Conservation (phyloP, 768 basidiomycete genomes). For the Mrakia hoshinonis region DNA sequence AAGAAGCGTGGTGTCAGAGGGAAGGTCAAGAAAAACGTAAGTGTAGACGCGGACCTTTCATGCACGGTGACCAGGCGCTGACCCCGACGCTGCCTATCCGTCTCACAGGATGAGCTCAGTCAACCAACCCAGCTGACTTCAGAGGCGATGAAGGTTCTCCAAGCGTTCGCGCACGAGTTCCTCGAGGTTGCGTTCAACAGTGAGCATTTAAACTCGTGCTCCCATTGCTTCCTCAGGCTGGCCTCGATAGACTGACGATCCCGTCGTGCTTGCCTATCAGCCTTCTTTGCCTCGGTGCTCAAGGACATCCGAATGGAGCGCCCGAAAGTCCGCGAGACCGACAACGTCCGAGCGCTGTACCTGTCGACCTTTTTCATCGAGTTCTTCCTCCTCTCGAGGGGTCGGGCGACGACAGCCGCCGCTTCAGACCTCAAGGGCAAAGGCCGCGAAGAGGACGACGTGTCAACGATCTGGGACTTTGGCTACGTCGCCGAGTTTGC, state of each 20-base stretch:
- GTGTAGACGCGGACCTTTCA: neutral
- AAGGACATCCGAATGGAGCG: conserved; percentile 91
- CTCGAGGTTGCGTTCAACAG: conserved; percentile 80
- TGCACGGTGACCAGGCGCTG: neutral
- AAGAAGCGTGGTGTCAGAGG: conserved; percentile 47
- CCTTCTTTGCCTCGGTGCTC: conserved; percentile 73
- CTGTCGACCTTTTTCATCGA: conserved; percentile 86
- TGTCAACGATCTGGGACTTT: conserved; percentile 10
- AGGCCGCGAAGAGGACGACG: neutral
- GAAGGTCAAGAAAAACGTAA: conserved; percentile 47
- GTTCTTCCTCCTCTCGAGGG: conserved; percentile 61
- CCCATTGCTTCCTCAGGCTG: too few species aligned
- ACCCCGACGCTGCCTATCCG: neutral
- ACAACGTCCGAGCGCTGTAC: conserved; percentile 78
- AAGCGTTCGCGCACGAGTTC: conserved; percentile 63
- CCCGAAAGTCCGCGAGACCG: conserved; percentile 86
- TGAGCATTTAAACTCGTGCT: conserved; percentile 60
- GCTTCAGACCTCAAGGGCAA: conserved; percentile 2
- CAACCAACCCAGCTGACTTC: conserved; percentile 40
- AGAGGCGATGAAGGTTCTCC: conserved; percentile 46
- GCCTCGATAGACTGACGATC: too few species aligned
- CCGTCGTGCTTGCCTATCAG: conserved; percentile 42
- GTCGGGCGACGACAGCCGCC: conserved; percentile 35
- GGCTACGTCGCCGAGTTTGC: conserved; percentile 52
- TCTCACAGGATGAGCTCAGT: conserved; percentile 54